Evolutionary conservation across 257 asterid species (phyloP), one percentile per base, ranked within the genome.

Genomic region (Primulina tabacum): DNA sequence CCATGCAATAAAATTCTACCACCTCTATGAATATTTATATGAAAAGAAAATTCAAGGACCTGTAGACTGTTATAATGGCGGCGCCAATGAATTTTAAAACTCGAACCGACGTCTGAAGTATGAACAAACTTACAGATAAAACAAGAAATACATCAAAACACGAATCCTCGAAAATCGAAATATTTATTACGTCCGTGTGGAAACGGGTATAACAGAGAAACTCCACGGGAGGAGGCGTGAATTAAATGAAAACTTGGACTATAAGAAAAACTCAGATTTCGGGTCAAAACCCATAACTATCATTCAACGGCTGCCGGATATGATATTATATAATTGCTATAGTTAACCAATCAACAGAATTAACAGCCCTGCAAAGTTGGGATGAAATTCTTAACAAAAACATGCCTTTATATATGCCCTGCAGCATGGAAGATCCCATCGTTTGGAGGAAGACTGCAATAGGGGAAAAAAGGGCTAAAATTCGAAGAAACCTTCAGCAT

Each of bases 21-120:
- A 53, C 29, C 9, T 55, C 33, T 63, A 47, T 43, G 57, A 20
- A 60, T 60, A 47, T 47, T 33, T 55, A 73, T 58, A 62, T 66
- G 71, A 29, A 69, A 28, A 68, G 75, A 77, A 80, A 72, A 62
- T 69, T 78, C 83, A 77, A 70, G 26, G 7, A 71, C 72, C 69
- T 60, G 53, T 65, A 17, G 56, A 28, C 8, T 70, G 17, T 11
- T 53, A 68, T 4, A 62, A 61, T 59, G 68, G 10, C 78, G 76
- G 74, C 73, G 59, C 20, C 4, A 33, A 37, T 5, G 18, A 66
- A 66, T 52, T 64, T 62, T 66, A 69, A 68, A 76, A 69, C 73
- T 71, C 52, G 38, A 43, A 73, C 84, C 82, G 83, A 74, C 87
- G 34, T 43, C 72, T 66, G 43, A 35, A 6, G 0, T 28, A 28